Base-by-base conservation (phyloP, 2,329 filamentous ascomycete genomes). In the Talaromyces atroroseus region DNA sequence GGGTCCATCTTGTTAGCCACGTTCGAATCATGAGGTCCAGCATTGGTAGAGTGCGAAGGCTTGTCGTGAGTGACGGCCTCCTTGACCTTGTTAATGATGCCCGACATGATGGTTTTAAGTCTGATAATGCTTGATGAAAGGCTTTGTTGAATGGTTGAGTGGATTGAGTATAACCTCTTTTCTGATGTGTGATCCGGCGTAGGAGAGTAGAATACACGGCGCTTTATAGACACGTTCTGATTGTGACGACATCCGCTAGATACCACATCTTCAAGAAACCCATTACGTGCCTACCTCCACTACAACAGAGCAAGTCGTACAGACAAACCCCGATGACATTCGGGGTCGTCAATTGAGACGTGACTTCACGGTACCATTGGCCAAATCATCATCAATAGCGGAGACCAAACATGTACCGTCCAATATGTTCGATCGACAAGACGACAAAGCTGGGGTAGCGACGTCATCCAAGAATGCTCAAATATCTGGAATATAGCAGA, bases 1-100 rank as follows among this genome's bases (percentile, higher is more conserved):
- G 64, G 64, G 57, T 76, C 74, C 5, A 65, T 44, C 56, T 70
- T 73, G 58, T 77, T 76, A 44, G 68, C 66, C n/a, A 70, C 49
- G 23, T 73, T 73, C 20, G 71, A 71, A 8, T 62, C 61, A 55
- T 74, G 72, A 38, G 72, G 73, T 14, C 73, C 69, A 45, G 62
- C 63, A 54, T 57, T 50, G 53, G 59, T 58, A 40, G 50, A 57
- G 26, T 48, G 26, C 18, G 48, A 50, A 34, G 26, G 48, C 36
- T 53, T 46, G 49, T 57, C 55, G 29, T 52, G 40, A 32, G 29
- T 48, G 55, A 57, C 49, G 29, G 55, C 55, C 24, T 49, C 49
- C 34, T 57, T 57, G 49, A 57, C 45, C 40, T 57, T 57, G 49
- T 57, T 44, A 20, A 57, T 20, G 40, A 57, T 53, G 44, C 14